These are phyloP conservation scores for Lotmaria passim DNA, from an alignment of 208 protist genomes.

Conservation along the genomic window DNA sequence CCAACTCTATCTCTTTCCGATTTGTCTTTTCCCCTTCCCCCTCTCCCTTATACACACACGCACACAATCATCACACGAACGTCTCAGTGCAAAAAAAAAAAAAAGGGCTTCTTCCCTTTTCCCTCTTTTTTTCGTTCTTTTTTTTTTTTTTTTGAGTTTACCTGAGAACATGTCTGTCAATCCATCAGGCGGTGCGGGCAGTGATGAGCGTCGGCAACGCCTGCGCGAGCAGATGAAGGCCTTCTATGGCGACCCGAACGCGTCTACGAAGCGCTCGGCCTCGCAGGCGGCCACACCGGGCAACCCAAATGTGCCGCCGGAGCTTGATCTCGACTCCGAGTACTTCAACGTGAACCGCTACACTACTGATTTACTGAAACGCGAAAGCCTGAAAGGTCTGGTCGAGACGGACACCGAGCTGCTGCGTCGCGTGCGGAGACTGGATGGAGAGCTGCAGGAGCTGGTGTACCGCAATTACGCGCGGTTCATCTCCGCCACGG, in stretches of 20 bases:
- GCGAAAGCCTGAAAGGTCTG: constrained; percentile 72
- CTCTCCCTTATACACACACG: not conserved
- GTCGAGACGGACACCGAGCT: constrained; percentile 84
- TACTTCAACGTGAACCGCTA: constrained; percentile 83
- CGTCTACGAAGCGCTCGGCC: constrained; percentile 20
- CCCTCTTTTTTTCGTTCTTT: not conserved
- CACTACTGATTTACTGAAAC: constrained; percentile 78
- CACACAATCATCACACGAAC: constrained; percentile 5
- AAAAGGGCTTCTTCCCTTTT: not conserved
- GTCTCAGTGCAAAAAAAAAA: not conserved
- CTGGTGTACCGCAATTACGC: constrained; percentile 99
- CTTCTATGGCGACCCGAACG: constrained; percentile 79
- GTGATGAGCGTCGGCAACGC: constrained; percentile 57
- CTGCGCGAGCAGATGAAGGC: constrained; percentile 80
- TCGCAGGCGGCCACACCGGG: constrained; percentile 10
- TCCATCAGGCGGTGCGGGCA: constrained; percentile 9
- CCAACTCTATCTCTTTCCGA: not conserved
- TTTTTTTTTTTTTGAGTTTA: not conserved
- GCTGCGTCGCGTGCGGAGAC: constrained; percentile 64
- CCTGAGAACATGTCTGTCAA: constrained; percentile 1
- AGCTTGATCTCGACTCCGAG: constrained; percentile 85
- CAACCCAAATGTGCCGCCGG: constrained; percentile 45
- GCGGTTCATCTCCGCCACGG: constrained; percentile 98
- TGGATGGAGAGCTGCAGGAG: constrained; percentile 97
- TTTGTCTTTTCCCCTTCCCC: not conserved